These are phyloP conservation scores for Arthrinium puccinioides DNA, from an alignment of 2,329 filamentous ascomycete species.

Conservation along the genomic window DNA sequence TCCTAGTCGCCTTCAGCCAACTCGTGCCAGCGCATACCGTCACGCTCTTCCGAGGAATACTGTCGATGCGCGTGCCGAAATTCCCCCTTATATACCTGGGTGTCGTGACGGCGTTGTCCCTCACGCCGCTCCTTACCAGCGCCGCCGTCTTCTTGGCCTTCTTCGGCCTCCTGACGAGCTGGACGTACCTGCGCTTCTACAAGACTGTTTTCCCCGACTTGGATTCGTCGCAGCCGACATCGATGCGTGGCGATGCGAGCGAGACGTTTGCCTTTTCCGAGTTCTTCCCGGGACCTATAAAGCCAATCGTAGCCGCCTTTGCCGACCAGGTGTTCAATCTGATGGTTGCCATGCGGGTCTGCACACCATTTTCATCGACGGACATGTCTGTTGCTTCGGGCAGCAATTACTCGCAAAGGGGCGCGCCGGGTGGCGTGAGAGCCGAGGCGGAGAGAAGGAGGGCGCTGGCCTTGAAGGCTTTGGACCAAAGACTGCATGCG, in stretches of 20 bases:
- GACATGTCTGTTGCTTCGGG: slow-evolving; percentile 72
- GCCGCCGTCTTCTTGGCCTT: slow-evolving; percentile 73
- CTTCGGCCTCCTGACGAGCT: slow-evolving; percentile 79
- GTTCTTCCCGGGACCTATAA: slow-evolving; percentile 83
- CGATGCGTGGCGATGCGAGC: slow-evolving; percentile 81
- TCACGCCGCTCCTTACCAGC: slow-evolving; percentile 53
- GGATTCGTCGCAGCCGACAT: slow-evolving; percentile 50
- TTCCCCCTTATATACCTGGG: slow-evolving; percentile 68
- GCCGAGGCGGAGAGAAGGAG: slow-evolving; percentile 88
- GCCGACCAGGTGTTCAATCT: slow-evolving; percentile 67
- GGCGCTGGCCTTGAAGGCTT: slow-evolving; percentile 79
- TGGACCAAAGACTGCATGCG: slow-evolving; percentile 88
- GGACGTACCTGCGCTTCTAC: slow-evolving; percentile 95
- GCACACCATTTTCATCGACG: slow-evolving; percentile 76
- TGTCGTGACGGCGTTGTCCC: slow-evolving; percentile 57
- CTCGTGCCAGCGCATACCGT: slow-evolving; percentile 96
- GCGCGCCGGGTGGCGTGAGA: slow-evolving; percentile 61
- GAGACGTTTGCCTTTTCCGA: slow-evolving; percentile 95
- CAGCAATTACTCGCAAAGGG: slow-evolving; percentile 48
- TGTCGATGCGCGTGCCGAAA: slow-evolving; percentile 78
- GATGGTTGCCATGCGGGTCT: slow-evolving; percentile 69
- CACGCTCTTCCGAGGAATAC: slow-evolving; percentile 78
- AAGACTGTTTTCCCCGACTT: slow-evolving; percentile 68
- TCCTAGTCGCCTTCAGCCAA: slow-evolving; percentile 96
- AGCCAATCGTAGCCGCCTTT: slow-evolving; percentile 69